Evolutionary conservation across 2,329 filamentous ascomycete species (phyloP).

Genomic region (Aaosphaeria pasadenensis): DNA sequence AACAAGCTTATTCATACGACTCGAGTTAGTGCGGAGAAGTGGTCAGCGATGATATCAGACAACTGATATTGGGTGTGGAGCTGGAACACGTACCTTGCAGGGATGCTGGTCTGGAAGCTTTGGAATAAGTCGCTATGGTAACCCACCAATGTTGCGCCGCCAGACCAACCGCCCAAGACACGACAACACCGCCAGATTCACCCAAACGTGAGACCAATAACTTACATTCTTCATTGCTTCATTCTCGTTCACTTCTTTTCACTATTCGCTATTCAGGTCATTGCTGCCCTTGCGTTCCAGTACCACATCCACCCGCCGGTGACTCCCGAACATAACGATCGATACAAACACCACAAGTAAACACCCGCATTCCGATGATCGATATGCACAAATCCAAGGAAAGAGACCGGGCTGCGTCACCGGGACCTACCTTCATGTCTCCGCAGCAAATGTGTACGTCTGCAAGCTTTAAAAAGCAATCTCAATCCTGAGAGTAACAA

Average conservation of each 20-base stretch:
- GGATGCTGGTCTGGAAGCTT: conserved; percentile 13
- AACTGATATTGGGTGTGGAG: no score
- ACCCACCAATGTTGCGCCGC: conserved; percentile 20
- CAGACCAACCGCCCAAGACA: conserved; percentile 14
- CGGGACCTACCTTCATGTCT: conserved; percentile 35
- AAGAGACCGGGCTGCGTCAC: conserved; percentile 34
- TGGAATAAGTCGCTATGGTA: conserved; percentile 18
- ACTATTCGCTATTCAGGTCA: not conserved
- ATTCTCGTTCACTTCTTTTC: not conserved
- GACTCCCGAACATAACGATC: conserved; percentile 2
- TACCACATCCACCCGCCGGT: conserved; percentile 4
- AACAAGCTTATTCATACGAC: no score
- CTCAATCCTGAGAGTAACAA: conserved; percentile 4
- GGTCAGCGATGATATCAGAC: no score
- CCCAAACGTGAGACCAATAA: no score
- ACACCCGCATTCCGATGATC: conserved; percentile 13
- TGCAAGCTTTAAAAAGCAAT: conserved; percentile 4
- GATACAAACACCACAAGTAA: conserved; percentile 6
- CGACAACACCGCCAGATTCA: conserved; percentile 24
- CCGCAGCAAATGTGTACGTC: conserved; percentile 36
- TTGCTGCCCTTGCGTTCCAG: not conserved
- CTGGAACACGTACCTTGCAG: conserved; percentile 3
- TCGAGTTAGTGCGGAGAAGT: no score
- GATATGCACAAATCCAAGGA: conserved; percentile 32
- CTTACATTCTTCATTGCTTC: no score